phyloP scores from a whole-genome alignment of 257 asterid genomes.

The Catharanthus roseus region DNA sequence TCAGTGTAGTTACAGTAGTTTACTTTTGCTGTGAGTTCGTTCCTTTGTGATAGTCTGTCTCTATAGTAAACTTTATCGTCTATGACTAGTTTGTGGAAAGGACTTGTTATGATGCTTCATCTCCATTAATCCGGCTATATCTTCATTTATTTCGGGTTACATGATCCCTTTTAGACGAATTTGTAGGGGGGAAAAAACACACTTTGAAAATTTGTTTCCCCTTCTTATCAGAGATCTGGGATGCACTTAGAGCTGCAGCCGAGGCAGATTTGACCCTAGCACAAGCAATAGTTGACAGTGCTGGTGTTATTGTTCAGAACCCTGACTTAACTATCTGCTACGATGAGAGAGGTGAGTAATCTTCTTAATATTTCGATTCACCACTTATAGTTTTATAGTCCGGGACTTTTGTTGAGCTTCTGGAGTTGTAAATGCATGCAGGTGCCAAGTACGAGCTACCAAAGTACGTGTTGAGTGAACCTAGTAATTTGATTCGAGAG shows the following conservation, averaged over 20 bases:
- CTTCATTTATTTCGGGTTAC: neutral
- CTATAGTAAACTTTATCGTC: neutral
- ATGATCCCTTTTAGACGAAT: too few relatives aligned
- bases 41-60: neutral
- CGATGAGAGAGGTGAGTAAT: constrained; percentile 65
- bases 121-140: neutral
- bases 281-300: constrained; percentile 57
- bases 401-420: neutral
- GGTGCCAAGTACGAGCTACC: constrained; percentile 82
- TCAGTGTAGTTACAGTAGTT: neutral
- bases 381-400: neutral
- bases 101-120: neutral
- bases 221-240: constrained; percentile 61
- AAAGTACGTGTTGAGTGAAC: constrained; percentile 74
- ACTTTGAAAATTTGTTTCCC: neutral
- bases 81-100: neutral
- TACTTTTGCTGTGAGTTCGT: neutral
- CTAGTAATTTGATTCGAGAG: constrained; percentile 54
- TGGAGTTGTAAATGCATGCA: constrained; percentile 33
- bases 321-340: constrained; percentile 79
- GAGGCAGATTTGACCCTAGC: constrained; percentile 57
- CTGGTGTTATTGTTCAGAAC: constrained; percentile 68
- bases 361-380: neutral
- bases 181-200: too few relatives aligned
- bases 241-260: constrained; percentile 73